Conservation (phyloP, 805 yeast species). For the Cyberlindnera amylophila region DNA sequence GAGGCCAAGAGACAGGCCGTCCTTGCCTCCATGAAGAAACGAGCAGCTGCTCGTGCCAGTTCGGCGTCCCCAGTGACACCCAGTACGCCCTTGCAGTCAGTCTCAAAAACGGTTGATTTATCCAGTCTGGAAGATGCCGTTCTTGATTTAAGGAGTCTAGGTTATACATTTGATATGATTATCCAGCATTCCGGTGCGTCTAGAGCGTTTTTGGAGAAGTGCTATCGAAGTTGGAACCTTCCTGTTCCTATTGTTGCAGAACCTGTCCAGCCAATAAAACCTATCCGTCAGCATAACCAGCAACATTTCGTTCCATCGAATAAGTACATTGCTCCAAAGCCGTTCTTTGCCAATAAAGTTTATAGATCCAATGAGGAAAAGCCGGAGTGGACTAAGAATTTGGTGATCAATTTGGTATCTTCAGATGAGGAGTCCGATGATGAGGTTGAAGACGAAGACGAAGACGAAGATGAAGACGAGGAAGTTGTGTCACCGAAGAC, state of each 20-base stretch:
- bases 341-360: conserved; percentile 12
- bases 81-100: background rate
- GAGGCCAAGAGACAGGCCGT: conserved; percentile 25
- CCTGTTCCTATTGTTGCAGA: conserved; percentile 13
- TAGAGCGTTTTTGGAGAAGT: conserved; percentile 17
- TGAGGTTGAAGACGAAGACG: background rate
- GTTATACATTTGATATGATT: conserved; percentile 23
- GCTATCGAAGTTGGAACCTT: conserved; percentile 20
- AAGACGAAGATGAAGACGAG: conserved; percentile 7
- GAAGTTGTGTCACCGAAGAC: background rate
- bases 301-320: background rate
- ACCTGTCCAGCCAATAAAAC: background rate
- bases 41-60: conserved; percentile 3
- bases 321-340: conserved; percentile 1
- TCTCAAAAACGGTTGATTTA: background rate
- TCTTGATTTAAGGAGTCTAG: conserved; percentile 24
- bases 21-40: conserved; percentile 23
- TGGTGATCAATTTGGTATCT: conserved; percentile 24
- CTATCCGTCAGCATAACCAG: background rate
- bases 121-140: conserved; percentile 17
- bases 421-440: conserved; percentile 21
- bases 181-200: conserved; percentile 16
- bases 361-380: conserved; percentile 14
- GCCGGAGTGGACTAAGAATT: conserved; percentile 25
- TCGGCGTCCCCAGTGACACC: background rate